Evolutionary conservation across 2,329 filamentous ascomycete genomes (phyloP).

Genomic region (Fusarium pseudocircinatum): DNA sequence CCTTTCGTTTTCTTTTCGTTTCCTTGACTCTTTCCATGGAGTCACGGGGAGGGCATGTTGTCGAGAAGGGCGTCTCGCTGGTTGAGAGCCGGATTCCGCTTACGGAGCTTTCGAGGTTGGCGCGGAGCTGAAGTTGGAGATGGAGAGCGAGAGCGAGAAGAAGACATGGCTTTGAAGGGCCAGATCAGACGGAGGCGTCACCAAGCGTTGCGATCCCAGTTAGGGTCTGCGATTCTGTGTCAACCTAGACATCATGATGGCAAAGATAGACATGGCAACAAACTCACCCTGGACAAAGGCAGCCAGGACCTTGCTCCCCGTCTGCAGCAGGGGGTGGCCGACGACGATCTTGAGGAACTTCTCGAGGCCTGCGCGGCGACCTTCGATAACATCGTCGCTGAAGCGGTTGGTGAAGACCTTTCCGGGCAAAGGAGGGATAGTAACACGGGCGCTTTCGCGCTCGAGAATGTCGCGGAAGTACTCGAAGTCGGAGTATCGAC

Average conservation of each 20-base stretch:
- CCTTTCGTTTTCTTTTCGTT: not conserved
- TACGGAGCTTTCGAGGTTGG: slow-evolving; percentile 42
- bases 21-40: not conserved
- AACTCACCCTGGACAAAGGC: slow-evolving; percentile 91
- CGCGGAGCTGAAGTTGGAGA: slow-evolving; percentile 20
- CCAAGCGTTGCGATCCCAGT: slow-evolving; percentile 93
- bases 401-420: slow-evolving; percentile 99
- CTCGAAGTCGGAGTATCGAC: slow-evolving; percentile 98
- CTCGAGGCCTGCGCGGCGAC: slow-evolving; percentile 88
- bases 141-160: slow-evolving; percentile 27
- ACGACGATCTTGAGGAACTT: slow-evolving; percentile 98
- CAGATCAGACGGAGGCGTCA: slow-evolving; percentile 55
- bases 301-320: slow-evolving; percentile 94
- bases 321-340: slow-evolving; percentile 94
- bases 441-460: slow-evolving; percentile 91
- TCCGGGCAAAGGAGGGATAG: slow-evolving; percentile 92
- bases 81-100: slow-evolving; percentile 34
- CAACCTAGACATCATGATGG: slow-evolving; percentile 1
- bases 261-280: slow-evolving; percentile 7
- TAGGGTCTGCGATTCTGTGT: slow-evolving; percentile 67
- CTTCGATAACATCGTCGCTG: slow-evolving; percentile 98
- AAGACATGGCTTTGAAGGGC: slow-evolving; percentile 32
- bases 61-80: slow-evolving; percentile 36
- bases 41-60: slow-evolving; percentile 17
- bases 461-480: slow-evolving; percentile 98